Base-by-base conservation (phyloP, 352 stramenopile species). In the Pythium aphanidermatum region DNA sequence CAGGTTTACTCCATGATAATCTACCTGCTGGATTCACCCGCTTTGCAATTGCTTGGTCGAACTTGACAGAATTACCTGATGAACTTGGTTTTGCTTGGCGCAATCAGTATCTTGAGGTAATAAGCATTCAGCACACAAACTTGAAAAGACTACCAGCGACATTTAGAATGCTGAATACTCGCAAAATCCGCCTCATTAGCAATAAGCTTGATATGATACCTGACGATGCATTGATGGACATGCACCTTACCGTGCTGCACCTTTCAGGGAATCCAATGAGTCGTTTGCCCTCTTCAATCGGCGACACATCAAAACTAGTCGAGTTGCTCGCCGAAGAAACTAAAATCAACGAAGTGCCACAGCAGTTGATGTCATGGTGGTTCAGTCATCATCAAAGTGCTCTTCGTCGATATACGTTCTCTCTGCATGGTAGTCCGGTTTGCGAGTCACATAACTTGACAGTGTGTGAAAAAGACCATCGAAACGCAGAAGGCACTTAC, bases 41-140 rank as follows among this genome's bases (percentile, higher is more conserved):
- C n/a, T 46, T 60, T 12, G 34, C 26, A 1, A 46, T 60, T n/a
- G 36, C 21, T 20, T 33, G 20, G 33, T 51, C 37, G 30, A 60
- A 60, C 21, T 5, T 46, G 20, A 51, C 52, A 3, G 30, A 49
- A 19, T 17, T 60, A 13, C 52, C 52, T 6, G 44, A 42, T 3
- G 21, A 54, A 17, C 16, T 60, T 5, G 45, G 52, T 23, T 24
- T n/a, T 2, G 16, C 47, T 3, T 60, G 52, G 52, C 2, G 26
- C 3, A 17, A 28, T 14, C 36, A 14, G 11, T 5, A 35, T 4
- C 23, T 60, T 2, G 45, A 60, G 31, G 1, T 47, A 13, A 38
- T 60, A 38, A 60, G 39, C 25, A 12, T 60, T 4, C 44, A 60
- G 33, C 49, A 46, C 27, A 51, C 44, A 10, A 19, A 41, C 7